These are phyloP conservation scores for Murraya paniculata DNA, from an alignment of 345 rosid species.

Conservation along the genomic window DNA sequence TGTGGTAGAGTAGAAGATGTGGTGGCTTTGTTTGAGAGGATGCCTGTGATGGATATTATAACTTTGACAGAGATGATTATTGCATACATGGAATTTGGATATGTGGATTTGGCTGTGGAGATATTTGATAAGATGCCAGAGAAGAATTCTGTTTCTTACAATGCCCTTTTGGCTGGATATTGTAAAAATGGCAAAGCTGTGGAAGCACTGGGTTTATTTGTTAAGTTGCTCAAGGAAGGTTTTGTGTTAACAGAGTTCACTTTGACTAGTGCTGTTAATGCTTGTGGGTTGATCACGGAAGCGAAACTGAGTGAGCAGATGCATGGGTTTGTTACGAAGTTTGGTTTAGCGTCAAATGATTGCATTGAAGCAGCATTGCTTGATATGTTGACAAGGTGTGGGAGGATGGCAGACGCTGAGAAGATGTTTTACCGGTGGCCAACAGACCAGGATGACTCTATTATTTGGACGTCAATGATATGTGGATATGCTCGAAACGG, in stretches of 20 bases:
- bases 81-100: constrained; percentile 68
- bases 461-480: constrained; percentile 66
- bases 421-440: constrained; percentile 59
- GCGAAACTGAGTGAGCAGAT: constrained; percentile 57
- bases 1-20: constrained; percentile 47
- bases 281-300: constrained; percentile 56
- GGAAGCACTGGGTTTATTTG: constrained; percentile 49
- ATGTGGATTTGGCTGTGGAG: constrained; percentile 57
- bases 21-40: constrained; percentile 44
- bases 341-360: constrained; percentile 54
- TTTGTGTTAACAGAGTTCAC: constrained; percentile 59
- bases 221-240: constrained; percentile 51
- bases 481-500: constrained; percentile 77
- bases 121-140: constrained; percentile 59
- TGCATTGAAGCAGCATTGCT: constrained; percentile 63
- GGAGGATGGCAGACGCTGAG: constrained; percentile 71
- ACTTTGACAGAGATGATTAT: constrained; percentile 67
- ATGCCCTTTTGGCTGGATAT: constrained; percentile 67
- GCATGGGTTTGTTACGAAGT: constrained; percentile 69
- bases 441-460: constrained; percentile 34
- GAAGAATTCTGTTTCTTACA: constrained; percentile 57
- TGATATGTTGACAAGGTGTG: constrained; percentile 83
- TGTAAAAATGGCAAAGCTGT: constrained; percentile 53
- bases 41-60: constrained; percentile 51
- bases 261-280: constrained; percentile 56